Base-by-base conservation (phyloP, 2,329 filamentous ascomycete genomes). In the Paramyrothecium sp. region DNA sequence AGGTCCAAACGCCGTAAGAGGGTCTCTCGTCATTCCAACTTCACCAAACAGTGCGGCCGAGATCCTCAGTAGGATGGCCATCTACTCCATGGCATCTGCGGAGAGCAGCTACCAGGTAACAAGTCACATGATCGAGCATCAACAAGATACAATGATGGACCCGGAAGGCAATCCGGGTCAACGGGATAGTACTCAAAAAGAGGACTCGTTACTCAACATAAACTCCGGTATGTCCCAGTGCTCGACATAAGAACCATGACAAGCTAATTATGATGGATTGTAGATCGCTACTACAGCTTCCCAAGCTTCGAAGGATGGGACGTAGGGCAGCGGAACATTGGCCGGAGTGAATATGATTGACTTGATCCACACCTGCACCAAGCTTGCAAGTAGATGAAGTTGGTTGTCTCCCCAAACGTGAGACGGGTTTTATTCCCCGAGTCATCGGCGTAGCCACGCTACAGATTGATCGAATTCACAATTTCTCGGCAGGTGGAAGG, bases 261-360 rank as follows among this genome's bases (percentile, higher is more conserved):
- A 16, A 17, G 19, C 41, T 46, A 17, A 46, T 46, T 17, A 7
- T n/a, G 13, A 7, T 46, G 16, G 13, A n/a, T 7, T 33, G 58
- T 16, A 70, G 68, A 63, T 56, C 82, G 84, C 60, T 91, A 91
- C 72, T 87, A 89, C 67, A 90, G 88, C 76, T 91, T 91, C 69
- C 88, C 88, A 17, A 88, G 83, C 70, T 90, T 90, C 71, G 88
- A 91, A 66, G 81, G 85, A 59, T 90, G 87, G 78, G 82, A 83
- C 47, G 76, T 75, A 20, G 78, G 66, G 46, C 65, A 67, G 50
- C 61, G 65, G 30, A 61, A 63, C 20, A 60, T 67, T 16, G 58
- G 64, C 51, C 66, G 67, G 55, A 63, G 64, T 30, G 57, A 59
- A 3, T 63, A 67, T 56, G 66, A 68, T 47, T 68, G 66, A 68